A percentile compares a stretch with the other conserved stretches of the same genome.
phyloP scores from a whole-genome alignment of 371 early-diverging fungal genomes.

The Sporodiniella umbellata region DNA sequence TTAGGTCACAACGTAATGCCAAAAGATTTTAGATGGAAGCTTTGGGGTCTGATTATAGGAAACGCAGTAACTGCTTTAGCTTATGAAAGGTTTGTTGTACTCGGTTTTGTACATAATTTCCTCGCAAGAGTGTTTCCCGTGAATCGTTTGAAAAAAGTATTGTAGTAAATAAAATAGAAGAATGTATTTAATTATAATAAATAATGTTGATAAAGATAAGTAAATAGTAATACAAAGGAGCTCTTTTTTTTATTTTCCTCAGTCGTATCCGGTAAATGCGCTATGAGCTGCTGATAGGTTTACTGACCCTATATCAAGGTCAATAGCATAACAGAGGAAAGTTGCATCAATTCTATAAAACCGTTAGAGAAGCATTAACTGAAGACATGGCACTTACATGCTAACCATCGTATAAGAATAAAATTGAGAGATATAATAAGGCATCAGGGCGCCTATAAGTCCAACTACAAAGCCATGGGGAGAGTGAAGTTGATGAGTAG shows the following conservation, averaged over 20 bases:
- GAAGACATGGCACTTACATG: slow-evolving; percentile 55
- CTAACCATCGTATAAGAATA: slow-evolving; percentile 70
- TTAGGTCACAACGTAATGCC: slow-evolving; percentile 72
- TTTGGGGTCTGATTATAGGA: slow-evolving; percentile 45
- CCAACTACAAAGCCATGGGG: slow-evolving; percentile 73
- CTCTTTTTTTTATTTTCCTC: background rate
- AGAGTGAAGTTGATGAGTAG: slow-evolving; percentile 57
- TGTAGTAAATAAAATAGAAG: slow-evolving; percentile 7
- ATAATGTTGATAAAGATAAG: background rate
- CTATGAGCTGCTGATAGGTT: slow-evolving; percentile 39
- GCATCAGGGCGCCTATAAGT: slow-evolving; percentile 57
- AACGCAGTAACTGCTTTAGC: slow-evolving; percentile 24
- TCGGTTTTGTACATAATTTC: slow-evolving; percentile 37
- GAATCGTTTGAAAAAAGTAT: slow-evolving; percentile 25
- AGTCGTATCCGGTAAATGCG: slow-evolving; percentile 27
- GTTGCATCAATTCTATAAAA: slow-evolving; percentile 62
- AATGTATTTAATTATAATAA: background rate
- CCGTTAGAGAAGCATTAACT: background rate
- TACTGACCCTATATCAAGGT: slow-evolving; percentile 69
- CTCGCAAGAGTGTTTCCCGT: slow-evolving; percentile 32
- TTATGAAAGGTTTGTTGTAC: slow-evolving; percentile 27
- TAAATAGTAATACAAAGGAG: too few relatives aligned
- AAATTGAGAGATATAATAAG: slow-evolving; percentile 66
- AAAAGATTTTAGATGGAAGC: slow-evolving; percentile 44
- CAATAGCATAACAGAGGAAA: slow-evolving; percentile 79